phyloP scores from a whole-genome alignment of 2,329 filamentous ascomycete species.

The Gnomoniopsis smithogilvyi region DNA sequence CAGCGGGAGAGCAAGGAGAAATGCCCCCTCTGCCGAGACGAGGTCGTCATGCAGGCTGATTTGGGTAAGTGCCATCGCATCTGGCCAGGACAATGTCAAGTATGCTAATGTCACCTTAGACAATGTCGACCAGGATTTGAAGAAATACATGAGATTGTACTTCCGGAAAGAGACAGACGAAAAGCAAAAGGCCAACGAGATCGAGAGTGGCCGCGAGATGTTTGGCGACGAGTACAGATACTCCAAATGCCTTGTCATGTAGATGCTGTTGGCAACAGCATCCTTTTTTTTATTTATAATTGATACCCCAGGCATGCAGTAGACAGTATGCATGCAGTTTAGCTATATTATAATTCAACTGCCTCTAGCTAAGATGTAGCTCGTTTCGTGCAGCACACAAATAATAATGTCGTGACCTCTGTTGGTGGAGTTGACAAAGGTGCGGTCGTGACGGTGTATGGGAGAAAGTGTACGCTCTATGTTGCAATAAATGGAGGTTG shows the following conservation, averaged over 20 bases:
- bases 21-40: constrained; percentile 74
- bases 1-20: constrained; percentile 65
- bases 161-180: constrained; percentile 69
- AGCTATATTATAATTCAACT: neutral
- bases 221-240: constrained; percentile 65
- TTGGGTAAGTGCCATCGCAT: constrained; percentile 44
- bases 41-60: constrained; percentile 69
- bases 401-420: no score
- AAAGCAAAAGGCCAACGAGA: constrained; percentile 69
- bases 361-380: neutral
- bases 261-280: constrained; percentile 12
- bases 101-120: constrained; percentile 35
- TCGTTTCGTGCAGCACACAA: neutral
- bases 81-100: no score
- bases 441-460: no score
- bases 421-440: no score
- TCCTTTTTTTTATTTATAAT: neutral
- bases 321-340: constrained; percentile 8
- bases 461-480: no score
- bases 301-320: constrained; percentile 14
- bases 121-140: constrained; percentile 66
- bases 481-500: no score
- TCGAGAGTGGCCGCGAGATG: constrained; percentile 69
- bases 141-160: constrained; percentile 69
- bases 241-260: constrained; percentile 61